phyloP scores from a whole-genome alignment of 169 alveolate genomes.

The Cryptosporidium parvum region DNA sequence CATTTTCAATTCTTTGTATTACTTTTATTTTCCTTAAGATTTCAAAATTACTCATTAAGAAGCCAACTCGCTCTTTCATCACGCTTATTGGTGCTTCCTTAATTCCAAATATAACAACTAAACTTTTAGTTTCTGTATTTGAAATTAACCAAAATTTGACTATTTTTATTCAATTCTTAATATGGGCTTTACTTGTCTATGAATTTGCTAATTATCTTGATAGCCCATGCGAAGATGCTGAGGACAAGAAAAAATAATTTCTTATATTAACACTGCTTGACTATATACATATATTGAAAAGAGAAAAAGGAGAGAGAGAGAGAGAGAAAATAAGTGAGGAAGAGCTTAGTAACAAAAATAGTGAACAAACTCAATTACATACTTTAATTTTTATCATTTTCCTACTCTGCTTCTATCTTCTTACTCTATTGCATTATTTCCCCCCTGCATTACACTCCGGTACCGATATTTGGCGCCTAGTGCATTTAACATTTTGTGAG shows the following conservation, averaged over 20 bases:
- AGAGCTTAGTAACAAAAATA: background rate
- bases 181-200: slow-evolving; percentile 31
- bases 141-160: background rate
- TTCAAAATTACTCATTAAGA: slow-evolving; percentile 22
- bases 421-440: background rate
- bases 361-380: background rate
- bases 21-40: slow-evolving; percentile 36
- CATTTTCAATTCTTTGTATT: slow-evolving; percentile 49
- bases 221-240: background rate
- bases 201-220: slow-evolving; percentile 4
- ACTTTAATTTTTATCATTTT: background rate
- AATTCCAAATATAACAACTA: background rate
- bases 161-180: background rate
- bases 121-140: background rate
- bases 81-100: slow-evolving; percentile 8
- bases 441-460: background rate
- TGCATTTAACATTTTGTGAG: background rate
- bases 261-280: background rate
- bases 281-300: background rate
- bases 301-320: too few species aligned
- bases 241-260: background rate
- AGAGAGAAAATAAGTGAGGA: background rate
- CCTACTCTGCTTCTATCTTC: background rate
- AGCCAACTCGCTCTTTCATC: background rate
- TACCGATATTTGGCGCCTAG: background rate